These are phyloP conservation scores for Acrocalymma vagum DNA, from an alignment of 2,329 filamentous ascomycete species.

Conservation along the genomic window DNA sequence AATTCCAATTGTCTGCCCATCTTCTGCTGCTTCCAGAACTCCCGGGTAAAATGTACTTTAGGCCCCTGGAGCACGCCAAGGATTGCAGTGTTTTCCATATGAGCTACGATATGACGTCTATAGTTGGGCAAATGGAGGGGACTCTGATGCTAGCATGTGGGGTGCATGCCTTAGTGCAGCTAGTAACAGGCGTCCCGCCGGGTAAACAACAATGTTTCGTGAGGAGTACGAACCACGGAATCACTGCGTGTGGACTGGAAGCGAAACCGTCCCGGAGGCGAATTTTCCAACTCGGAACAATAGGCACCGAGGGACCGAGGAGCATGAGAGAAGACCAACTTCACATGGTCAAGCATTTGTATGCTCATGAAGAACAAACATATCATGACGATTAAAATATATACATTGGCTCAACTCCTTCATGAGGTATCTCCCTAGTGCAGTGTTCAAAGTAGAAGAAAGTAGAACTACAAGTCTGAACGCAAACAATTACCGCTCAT, in stretches of 20 bases:
- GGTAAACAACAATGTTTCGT: constrained; percentile 17
- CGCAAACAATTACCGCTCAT: no score
- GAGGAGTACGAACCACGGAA: constrained; percentile 5
- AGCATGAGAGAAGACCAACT: not conserved
- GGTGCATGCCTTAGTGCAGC: constrained; percentile 7
- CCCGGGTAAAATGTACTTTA: constrained; percentile 29
- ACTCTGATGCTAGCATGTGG: constrained; percentile 9
- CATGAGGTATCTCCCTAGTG: constrained; percentile 11
- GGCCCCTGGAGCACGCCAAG: constrained; percentile 21
- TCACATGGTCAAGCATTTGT: no score
- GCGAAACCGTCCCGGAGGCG: no score
- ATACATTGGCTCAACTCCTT: no score
- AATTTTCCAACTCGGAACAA: no score
- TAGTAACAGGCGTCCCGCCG: constrained; percentile 18
- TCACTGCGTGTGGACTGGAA: no score
- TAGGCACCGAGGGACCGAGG: constrained; percentile 1
- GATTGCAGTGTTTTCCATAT: constrained; percentile 21
- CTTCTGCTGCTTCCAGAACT: constrained; percentile 12
- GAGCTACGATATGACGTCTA: no score
- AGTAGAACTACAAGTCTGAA: no score
- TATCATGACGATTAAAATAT: no score
- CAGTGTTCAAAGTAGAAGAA: not conserved
- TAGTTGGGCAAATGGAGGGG: no score
- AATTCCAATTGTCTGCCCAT: not conserved
- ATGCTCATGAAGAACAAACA: no score